Conservation (phyloP, 169 alveolate genomes). For the Cyclospora cayetanensis region DNA sequence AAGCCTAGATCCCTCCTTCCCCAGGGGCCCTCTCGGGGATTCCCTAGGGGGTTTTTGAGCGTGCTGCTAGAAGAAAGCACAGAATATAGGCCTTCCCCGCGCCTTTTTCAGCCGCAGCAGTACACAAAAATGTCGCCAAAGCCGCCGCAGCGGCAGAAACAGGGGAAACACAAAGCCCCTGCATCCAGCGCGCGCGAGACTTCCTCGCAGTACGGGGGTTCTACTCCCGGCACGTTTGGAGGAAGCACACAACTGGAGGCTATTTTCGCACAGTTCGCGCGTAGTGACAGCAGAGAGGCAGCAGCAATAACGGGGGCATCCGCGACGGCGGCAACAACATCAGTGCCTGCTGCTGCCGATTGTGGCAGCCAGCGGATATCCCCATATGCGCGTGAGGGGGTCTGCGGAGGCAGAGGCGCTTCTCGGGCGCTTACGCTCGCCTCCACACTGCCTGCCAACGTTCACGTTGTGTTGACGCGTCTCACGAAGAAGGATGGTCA, state of each 20-base stretch:
- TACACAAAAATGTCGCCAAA: background rate
- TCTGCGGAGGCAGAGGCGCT: background rate
- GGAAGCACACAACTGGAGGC: slow-evolving; percentile 58
- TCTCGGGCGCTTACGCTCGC: background rate
- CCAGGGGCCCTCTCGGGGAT: too few species aligned
- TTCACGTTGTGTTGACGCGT: background rate
- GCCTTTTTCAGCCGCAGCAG: background rate
- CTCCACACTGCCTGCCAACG: background rate
- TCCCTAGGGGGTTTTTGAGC: too few species aligned
- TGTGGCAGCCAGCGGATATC: background rate
- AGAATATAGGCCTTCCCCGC: too few species aligned
- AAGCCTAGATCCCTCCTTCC: too few species aligned
- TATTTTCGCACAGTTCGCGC: slow-evolving; percentile 26
- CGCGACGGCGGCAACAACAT: too few species aligned
- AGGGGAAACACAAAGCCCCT: background rate
- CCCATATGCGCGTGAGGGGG: background rate
- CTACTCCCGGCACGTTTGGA: too few species aligned
- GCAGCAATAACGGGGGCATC: too few species aligned
- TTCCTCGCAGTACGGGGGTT: background rate
- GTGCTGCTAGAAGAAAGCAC: background rate
- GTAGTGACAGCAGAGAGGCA: background rate
- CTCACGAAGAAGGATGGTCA: slow-evolving; percentile 21
- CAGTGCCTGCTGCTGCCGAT: background rate
- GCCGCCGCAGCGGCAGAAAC: background rate
- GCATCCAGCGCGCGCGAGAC: background rate